A percentile compares a stretch with the other conserved stretches of the same genome.
Conservation (phyloP, 257 asterid species). For the Ilex aquifolium region DNA sequence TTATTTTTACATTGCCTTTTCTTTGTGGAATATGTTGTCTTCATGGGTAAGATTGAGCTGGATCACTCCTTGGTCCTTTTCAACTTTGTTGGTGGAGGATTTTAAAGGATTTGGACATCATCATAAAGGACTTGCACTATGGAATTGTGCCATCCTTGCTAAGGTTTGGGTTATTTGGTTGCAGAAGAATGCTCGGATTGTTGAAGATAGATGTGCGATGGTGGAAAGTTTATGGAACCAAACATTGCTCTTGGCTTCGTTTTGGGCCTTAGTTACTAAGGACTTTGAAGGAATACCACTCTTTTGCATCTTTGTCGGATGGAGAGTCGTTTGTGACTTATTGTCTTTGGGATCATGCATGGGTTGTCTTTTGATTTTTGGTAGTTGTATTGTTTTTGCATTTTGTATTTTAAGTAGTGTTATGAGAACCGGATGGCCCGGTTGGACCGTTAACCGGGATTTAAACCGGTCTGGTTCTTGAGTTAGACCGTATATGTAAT, state of each 20-base stretch:
- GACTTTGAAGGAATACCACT: not conserved
- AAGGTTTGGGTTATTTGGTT: too few species aligned
- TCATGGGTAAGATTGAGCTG: not conserved
- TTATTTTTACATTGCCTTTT: too few species aligned
- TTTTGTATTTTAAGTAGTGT: too few species aligned
- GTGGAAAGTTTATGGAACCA: not conserved
- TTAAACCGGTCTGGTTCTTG: too few species aligned
- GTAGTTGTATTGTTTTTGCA: too few species aligned
- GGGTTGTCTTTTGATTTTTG: not conserved
- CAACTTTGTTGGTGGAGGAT: not conserved
- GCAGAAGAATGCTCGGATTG: not conserved
- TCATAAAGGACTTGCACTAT: not conserved
- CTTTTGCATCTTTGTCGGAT: too few species aligned
- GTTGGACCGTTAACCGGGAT: too few species aligned
- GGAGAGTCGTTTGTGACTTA: not conserved
- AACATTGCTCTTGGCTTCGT: not conserved
- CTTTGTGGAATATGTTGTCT: too few species aligned
- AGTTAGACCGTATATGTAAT: too few species aligned
- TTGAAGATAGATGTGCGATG: not conserved
- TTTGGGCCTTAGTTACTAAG: not conserved
- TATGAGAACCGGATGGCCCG: too few species aligned
- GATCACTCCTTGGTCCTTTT: not conserved
- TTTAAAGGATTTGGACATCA: not conserved
- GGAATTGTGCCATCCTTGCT: not conserved
- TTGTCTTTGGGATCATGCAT: not conserved